phyloP scores from a whole-genome alignment of 2,329 filamentous ascomycete genomes.

The Capronia americana region DNA sequence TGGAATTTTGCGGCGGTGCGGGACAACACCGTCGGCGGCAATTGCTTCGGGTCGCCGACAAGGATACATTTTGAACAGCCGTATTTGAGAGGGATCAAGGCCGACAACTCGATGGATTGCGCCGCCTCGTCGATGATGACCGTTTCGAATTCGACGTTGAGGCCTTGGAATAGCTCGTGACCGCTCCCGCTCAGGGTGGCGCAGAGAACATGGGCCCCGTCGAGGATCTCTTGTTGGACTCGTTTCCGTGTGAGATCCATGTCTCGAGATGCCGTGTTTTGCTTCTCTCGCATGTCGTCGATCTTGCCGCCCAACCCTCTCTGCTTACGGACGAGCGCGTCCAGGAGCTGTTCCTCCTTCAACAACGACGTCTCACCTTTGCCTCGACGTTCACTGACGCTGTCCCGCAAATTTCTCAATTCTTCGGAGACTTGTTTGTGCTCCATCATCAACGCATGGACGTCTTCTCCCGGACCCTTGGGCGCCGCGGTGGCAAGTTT shows the following conservation, averaged over 20 bases:
- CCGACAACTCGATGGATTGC: slow-evolving; percentile 96
- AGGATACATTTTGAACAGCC: slow-evolving; percentile 96
- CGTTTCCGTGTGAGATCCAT: slow-evolving; percentile 82
- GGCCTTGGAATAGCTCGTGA: slow-evolving; percentile 94
- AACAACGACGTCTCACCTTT: slow-evolving; percentile 52
- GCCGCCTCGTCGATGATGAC: slow-evolving; percentile 98
- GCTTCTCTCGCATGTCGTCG: slow-evolving; percentile 83
- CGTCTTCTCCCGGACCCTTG: slow-evolving; percentile 57
- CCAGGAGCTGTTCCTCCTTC: slow-evolving; percentile 75
- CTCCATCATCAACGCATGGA: slow-evolving; percentile 72
- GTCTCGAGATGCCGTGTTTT: slow-evolving; percentile 80
- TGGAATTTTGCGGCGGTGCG: slow-evolving; percentile 90
- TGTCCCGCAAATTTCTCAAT: slow-evolving; percentile 72
- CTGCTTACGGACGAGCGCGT: slow-evolving; percentile 77
- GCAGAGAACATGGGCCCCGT: slow-evolving; percentile 90
- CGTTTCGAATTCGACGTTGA: slow-evolving; percentile 97
- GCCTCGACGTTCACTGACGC: slow-evolving; percentile 71
- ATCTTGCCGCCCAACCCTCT: slow-evolving; percentile 79
- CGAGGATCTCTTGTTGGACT: slow-evolving; percentile 88
- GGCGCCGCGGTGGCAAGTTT: slow-evolving; percentile 62
- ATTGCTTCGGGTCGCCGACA: slow-evolving; percentile 95
- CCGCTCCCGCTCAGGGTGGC: slow-evolving; percentile 94
- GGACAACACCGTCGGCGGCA: slow-evolving; percentile 94
- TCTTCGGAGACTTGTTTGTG: slow-evolving; percentile 68
- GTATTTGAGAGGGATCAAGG: slow-evolving; percentile 95